Conservation (phyloP, 2,329 filamentous ascomycete genomes). For the Leptoxyphium fumago region DNA sequence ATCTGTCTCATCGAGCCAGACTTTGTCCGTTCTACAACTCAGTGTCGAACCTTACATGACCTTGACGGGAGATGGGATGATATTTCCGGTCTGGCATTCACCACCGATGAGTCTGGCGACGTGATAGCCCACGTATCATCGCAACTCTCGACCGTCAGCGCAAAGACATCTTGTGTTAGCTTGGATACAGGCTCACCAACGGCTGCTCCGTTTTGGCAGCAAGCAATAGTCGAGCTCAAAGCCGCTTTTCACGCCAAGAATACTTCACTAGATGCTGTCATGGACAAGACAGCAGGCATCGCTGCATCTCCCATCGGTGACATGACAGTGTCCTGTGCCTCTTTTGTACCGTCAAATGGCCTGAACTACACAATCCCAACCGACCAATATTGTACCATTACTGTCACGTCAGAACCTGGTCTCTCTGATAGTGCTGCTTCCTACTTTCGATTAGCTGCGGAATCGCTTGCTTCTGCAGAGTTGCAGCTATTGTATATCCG, state of each 20-base stretch:
- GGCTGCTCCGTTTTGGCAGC: constrained; percentile 23
- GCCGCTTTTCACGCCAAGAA: constrained; percentile 33
- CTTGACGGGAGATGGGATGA: constrained; percentile 29
- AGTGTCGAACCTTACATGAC: constrained; percentile 17
- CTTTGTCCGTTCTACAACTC: constrained; percentile 12
- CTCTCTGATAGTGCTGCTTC: not conserved
- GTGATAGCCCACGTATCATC: constrained; percentile 23
- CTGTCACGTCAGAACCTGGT: constrained; percentile 5
- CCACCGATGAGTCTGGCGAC: constrained; percentile 4
- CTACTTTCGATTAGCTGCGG: not conserved
- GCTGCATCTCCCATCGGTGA: constrained; percentile 31
- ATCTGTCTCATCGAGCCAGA: constrained; percentile 10
- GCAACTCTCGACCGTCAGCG: constrained; percentile 20
- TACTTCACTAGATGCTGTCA: constrained; percentile 34
- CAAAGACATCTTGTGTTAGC: constrained; percentile 17
- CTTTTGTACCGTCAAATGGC: constrained; percentile 41
- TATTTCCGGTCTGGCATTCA: constrained; percentile 22
- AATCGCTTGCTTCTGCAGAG: not conserved
- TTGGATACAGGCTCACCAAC: not conserved
- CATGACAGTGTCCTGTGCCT: constrained; percentile 34
- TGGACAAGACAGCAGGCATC: constrained; percentile 41
- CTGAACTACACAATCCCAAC: constrained; percentile 39
- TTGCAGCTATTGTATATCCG: not conserved
- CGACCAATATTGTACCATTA: constrained; percentile 21
- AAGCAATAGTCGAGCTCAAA: constrained; percentile 23